Conservation (phyloP, 306 rosid species). For the Medicago lupulina region DNA sequence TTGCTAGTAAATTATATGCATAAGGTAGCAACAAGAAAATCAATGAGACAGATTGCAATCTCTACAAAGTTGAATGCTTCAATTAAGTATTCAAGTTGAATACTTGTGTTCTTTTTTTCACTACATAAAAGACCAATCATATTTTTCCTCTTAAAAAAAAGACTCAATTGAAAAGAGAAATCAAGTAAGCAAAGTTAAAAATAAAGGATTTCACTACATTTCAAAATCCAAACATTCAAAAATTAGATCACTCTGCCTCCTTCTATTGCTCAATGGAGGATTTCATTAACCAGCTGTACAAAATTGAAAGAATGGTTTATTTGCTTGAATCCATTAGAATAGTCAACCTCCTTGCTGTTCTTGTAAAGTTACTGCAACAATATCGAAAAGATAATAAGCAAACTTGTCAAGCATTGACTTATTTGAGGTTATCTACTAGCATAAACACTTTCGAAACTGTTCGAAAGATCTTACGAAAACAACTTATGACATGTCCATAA, state of each 20-base stretch:
- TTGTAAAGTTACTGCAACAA: constrained; percentile 72
- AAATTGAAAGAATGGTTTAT: constrained; percentile 43
- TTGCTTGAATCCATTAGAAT: constrained; percentile 74
- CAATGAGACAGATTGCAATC: not conserved
- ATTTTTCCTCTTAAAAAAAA: not conserved
- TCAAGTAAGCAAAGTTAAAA: constrained; percentile 2
- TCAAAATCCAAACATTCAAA: constrained; percentile 43
- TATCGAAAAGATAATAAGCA: constrained; percentile 24
- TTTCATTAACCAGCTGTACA: constrained; percentile 65
- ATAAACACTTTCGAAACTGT: not conserved
- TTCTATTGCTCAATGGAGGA: constrained; percentile 42
- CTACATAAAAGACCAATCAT: constrained; percentile 4
- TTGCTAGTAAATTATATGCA: not conserved
- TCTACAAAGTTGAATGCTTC: constrained; percentile 2
- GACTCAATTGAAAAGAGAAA: constrained; percentile 3
- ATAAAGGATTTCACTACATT: constrained; percentile 35
- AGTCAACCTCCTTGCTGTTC: constrained; percentile 78
- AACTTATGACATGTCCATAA: too few species aligned
- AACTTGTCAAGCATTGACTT: constrained; percentile 22
- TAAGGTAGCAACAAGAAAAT: constrained; percentile 3
- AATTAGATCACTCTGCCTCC: constrained; percentile 45
- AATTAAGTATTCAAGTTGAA: constrained; percentile 1
- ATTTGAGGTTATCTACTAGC: not conserved
- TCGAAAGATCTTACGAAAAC: not conserved
- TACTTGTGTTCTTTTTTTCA: not conserved